These are phyloP conservation scores for Aspergillus panamensis DNA, from an alignment of 495 filamentous ascomycete species.

Conservation along the genomic window DNA sequence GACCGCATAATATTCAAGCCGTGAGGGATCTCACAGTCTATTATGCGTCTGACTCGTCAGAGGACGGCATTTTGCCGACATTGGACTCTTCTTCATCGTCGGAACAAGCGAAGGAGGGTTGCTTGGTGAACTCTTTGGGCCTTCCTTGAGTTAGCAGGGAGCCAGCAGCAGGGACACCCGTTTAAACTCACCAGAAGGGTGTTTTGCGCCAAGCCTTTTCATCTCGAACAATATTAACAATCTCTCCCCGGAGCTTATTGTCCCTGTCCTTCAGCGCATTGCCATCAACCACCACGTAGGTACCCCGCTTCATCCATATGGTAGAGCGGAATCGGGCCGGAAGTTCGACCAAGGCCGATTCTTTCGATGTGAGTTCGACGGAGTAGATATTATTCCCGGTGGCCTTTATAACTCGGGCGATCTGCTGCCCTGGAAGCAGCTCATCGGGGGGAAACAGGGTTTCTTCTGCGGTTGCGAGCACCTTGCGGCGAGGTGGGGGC, in stretches of 20 bases:
- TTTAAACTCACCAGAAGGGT: constrained; percentile 69
- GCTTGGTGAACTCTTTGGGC: constrained; percentile 76
- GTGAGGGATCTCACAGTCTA: background rate
- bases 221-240: constrained; percentile 87
- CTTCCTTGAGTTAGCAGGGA: constrained; percentile 40
- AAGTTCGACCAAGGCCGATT: constrained; percentile 49
- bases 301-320: constrained; percentile 84
- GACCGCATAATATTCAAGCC: background rate
- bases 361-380: constrained; percentile 13
- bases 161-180: background rate
- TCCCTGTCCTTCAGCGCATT: constrained; percentile 60
- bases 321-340: constrained; percentile 77
- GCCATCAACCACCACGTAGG: constrained; percentile 80
- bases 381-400: constrained; percentile 84
- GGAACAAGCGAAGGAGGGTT: constrained; percentile 33
- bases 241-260: constrained; percentile 82
- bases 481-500: constrained; percentile 69
- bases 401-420: constrained; percentile 73
- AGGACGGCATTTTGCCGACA: constrained; percentile 78
- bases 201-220: constrained; percentile 90
- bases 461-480: constrained; percentile 69
- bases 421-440: constrained; percentile 59
- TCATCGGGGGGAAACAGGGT: constrained; percentile 69
- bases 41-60: constrained; percentile 52
- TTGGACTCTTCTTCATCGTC: constrained; percentile 73